A percentile compares a stretch with the other conserved stretches of the same genome.
These are phyloP conservation scores for Dothideomycetes sp. DNA, from an alignment of 2,329 filamentous ascomycete genomes.

Conservation along the genomic window DNA sequence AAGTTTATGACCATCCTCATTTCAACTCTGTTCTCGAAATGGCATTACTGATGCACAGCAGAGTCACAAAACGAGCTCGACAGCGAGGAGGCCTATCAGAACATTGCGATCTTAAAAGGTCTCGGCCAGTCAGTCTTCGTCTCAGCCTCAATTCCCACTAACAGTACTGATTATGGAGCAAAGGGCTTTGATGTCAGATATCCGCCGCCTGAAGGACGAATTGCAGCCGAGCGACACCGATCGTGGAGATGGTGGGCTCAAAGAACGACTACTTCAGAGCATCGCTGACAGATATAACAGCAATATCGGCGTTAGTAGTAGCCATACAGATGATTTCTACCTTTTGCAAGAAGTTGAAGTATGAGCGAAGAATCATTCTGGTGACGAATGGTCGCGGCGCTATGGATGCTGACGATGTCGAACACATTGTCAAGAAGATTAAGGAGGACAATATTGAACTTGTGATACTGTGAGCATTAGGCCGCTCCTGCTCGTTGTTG, in stretches of 20 bases:
- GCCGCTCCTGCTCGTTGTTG: not conserved
- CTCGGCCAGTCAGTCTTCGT: conserved; percentile 44
- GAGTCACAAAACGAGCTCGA: conserved; percentile 59
- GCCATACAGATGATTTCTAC: conserved; percentile 76
- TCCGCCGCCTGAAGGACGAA: conserved; percentile 51
- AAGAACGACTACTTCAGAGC: not conserved
- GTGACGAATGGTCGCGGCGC: conserved; percentile 69
- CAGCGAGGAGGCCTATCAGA: conserved; percentile 59
- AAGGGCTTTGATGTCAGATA: conserved; percentile 54
- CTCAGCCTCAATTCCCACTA: not conserved
- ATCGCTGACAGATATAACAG: conserved; percentile 18
- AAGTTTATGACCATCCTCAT: not conserved
- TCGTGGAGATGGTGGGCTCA: conserved; percentile 55
- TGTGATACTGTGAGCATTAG: conserved; percentile 57
- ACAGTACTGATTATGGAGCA: not conserved
- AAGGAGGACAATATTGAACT: conserved; percentile 69
- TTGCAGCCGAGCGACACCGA: conserved; percentile 59
- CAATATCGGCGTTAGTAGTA: conserved; percentile 74
- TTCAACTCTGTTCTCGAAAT: not conserved
- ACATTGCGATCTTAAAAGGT: conserved; percentile 62
- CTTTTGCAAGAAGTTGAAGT: conserved; percentile 74
- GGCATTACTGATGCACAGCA: conserved; percentile 12
- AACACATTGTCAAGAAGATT: conserved; percentile 61
- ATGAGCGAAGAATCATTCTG: conserved; percentile 67
- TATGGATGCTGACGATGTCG: conserved; percentile 62